These are phyloP conservation scores for Plasmodiophora brassicae DNA, from an alignment of 208 protist genomes.

Conservation along the genomic window DNA sequence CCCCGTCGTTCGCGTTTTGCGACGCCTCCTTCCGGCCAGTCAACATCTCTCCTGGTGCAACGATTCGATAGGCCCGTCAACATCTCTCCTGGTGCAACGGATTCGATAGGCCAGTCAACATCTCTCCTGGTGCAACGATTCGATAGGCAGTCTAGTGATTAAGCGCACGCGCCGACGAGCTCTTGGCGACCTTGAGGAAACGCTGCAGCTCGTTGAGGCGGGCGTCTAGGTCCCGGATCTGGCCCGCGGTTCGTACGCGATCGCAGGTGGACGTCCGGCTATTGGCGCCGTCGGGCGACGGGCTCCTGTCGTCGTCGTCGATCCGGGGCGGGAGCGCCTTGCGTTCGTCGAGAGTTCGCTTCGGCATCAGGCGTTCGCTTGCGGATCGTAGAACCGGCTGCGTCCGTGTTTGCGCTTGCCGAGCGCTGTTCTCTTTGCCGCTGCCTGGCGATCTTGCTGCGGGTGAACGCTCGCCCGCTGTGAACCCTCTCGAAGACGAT, in stretches of 20 bases:
- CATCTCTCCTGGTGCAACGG: no score
- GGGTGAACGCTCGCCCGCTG: neutral
- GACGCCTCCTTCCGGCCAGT: no score
- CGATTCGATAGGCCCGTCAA: no score
- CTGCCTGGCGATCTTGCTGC: neutral
- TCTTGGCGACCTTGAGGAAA: slow-evolving; percentile 11
- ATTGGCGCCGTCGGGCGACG: neutral
- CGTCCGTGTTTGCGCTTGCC: neutral
- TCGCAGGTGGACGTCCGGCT: neutral
- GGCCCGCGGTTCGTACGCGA: neutral
- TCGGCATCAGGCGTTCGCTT: neutral
- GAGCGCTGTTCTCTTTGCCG: neutral
- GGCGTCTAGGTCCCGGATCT: neutral
- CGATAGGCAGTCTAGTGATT: no score
- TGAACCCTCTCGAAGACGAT: neutral
- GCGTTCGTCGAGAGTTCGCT: neutral
- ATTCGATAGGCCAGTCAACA: no score
- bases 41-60: no score
- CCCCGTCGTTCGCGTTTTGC: no score
- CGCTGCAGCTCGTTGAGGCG: neutral
- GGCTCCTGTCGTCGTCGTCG: neutral
- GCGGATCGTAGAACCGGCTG: neutral
- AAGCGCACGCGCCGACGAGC: no score
- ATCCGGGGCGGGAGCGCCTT: neutral
- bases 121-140: no score